Evolutionary conservation across 192 early-diverging fungal genomes (phyloP).

Genomic region (Jimgerdemannia lactiflua): DNA sequence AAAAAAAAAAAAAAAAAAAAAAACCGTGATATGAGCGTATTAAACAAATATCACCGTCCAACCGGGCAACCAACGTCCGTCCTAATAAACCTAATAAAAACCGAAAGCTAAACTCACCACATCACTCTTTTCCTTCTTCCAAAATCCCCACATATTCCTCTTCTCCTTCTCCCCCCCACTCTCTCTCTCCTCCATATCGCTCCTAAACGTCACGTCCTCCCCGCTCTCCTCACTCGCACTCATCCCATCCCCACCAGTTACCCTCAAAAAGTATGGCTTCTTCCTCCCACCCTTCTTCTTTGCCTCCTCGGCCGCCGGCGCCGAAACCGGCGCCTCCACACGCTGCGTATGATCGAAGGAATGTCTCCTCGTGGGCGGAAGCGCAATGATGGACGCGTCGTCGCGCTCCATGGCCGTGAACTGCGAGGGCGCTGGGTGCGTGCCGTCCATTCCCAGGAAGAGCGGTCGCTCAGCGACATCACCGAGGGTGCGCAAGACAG

Average conservation of each 20-base stretch:
- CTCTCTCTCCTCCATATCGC: neutral
- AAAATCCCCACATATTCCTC: neutral
- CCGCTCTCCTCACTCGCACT: neutral
- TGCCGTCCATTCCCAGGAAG: no score
- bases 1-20: neutral
- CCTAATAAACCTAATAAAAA: neutral
- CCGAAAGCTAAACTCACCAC: neutral
- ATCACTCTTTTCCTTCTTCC: neutral
- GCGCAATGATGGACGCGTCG: neutral
- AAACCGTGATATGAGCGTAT: neutral
- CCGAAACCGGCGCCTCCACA: neutral
- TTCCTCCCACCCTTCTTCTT: neutral
- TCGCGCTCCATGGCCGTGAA: neutral
- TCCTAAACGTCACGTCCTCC: neutral
- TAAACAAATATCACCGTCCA: neutral
- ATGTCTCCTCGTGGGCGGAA: neutral
- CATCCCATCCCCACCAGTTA: neutral
- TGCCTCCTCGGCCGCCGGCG: neutral
- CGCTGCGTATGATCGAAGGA: neutral
- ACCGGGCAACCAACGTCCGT: no score
- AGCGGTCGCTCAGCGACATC: no score
- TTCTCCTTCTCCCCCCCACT: neutral
- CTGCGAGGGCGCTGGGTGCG: no score
- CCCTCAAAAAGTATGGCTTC: neutral
- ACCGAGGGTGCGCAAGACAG: no score